These are phyloP conservation scores for Microcyclospora pomicola DNA, from an alignment of 2,329 filamentous ascomycete genomes.

Conservation along the genomic window DNA sequence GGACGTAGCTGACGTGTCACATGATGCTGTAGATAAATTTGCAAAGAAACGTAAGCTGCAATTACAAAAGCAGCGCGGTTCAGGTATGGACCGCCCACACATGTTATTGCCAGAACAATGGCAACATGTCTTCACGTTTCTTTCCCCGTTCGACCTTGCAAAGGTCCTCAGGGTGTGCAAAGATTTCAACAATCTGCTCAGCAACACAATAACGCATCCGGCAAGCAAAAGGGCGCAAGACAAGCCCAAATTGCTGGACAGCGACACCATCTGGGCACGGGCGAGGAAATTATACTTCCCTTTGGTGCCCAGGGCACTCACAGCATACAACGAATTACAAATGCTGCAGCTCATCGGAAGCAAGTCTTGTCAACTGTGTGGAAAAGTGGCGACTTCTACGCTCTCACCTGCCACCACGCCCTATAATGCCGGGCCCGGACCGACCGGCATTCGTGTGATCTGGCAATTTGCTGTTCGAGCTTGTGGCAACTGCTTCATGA, in stretches of 20 bases:
- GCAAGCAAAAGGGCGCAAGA: conserved; percentile 6
- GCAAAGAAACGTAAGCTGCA: conserved; percentile 13
- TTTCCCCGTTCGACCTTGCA: conserved; percentile 20
- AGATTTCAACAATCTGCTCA: conserved; percentile 17
- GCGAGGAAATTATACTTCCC: conserved; percentile 53
- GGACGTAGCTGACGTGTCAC: conserved; percentile 4
- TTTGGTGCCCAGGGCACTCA: conserved; percentile 55
- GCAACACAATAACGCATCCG: conserved; percentile 6
- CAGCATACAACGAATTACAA: conserved; percentile 51
- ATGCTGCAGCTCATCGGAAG: conserved; percentile 63
- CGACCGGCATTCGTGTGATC: conserved; percentile 46
- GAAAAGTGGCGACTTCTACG: conserved; percentile 23
- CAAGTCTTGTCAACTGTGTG: conserved; percentile 54
- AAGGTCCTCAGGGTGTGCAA: conserved; percentile 20
- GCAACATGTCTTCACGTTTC: conserved; percentile 21
- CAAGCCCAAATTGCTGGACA: conserved; percentile 30
- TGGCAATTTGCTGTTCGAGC: conserved; percentile 58
- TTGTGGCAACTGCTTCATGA: conserved; percentile 51
- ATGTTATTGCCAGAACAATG: conserved; percentile 14
- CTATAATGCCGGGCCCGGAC: conserved; percentile 49
- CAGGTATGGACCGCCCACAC: background rate
- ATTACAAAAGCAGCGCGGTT: background rate
- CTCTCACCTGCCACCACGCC: conserved; percentile 22
- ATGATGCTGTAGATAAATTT: conserved; percentile 4
- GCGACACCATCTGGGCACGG: conserved; percentile 56